Percentiles rank a stretch among this genome's conserved stretches.
Evolutionary conservation across 805 yeast species (phyloP).

Genomic region (Myxozyma mucilagina): DNA sequence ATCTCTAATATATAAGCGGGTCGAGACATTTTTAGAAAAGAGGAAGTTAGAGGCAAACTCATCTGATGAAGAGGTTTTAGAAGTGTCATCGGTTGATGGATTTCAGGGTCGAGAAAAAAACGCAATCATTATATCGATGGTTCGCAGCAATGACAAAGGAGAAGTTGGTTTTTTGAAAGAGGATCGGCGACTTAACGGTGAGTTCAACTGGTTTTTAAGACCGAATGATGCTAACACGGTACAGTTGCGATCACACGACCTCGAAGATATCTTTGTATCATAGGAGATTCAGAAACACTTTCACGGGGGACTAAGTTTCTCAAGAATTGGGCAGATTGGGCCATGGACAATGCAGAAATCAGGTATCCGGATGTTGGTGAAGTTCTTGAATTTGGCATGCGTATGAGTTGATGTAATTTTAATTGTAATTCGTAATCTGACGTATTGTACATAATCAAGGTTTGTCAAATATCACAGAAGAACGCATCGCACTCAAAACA

Average conservation of each 20-base stretch:
- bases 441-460: neutral
- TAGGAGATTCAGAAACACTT: constrained; percentile 83
- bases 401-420: neutral
- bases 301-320: constrained; percentile 49
- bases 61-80: constrained; percentile 49
- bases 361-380: constrained; percentile 59
- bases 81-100: constrained; percentile 90
- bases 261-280: constrained; percentile 74
- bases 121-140: constrained; percentile 74
- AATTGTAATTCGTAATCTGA: neutral
- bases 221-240: neutral
- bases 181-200: constrained; percentile 65
- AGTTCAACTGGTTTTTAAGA: neutral
- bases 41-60: constrained; percentile 32
- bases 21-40: constrained; percentile 40
- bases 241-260: constrained; percentile 89
- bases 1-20: constrained; percentile 51
- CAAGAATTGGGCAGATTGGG: constrained; percentile 66
- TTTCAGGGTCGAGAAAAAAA: constrained; percentile 97
- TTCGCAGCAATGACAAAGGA: constrained; percentile 68
- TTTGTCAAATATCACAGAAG: neutral
- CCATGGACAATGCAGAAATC: constrained; percentile 64
- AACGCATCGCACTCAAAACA: neutral
- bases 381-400: constrained; percentile 24
- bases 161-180: constrained; percentile 85